Evolutionary conservation across 805 yeast genomes (phyloP), one percentile per base, ranked within the genome.

Genomic region (Candida orba): DNA sequence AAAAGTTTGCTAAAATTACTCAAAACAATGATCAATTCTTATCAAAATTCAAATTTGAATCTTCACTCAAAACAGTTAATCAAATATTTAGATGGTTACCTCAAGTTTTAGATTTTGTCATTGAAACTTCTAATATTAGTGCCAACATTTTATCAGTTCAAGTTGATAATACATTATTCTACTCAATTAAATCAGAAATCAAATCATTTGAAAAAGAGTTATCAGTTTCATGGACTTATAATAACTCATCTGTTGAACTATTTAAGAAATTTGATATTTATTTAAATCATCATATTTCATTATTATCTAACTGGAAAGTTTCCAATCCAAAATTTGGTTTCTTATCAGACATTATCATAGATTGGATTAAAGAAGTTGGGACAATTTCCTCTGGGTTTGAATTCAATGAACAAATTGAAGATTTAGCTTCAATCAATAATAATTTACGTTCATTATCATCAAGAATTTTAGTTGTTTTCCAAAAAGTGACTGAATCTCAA

Each of bases 381-480:
- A n/a, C 15, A 4, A 25, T 42, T 3, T 15, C 51, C 14, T 6
- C 20, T 2, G 23, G 15, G 12, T 27, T n/a, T 3, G 3, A 20
- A 6, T 15, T 38, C 14, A 35, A 29, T 6, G 37, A 34, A 7
- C 15, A 37, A n/a, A n/a, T 15, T 20, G 38, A 42, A 13, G 50
- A 44, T 14, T 46, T 68, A 4, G 68, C 67, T 30, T 66, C 57
- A 6, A 48, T 77, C 36, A 88, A 84, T 49, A 39, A 43, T 3
- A 52, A 65, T 2, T 67, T 81, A 46, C 68, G 81, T 43, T 66
- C 71, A 18, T 54, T 84, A 4, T 69, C 80, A 4, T 75, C 75
- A 15, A 71, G 82, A 3, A 71, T 87, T 17, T 63, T 89, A 42
- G 68, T 90, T 27, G 72, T 82, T 1, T 73, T 84, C 51, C 97